Conservation (phyloP, 768 basidiomycete genomes). For the Mycena sanguinolenta region DNA sequence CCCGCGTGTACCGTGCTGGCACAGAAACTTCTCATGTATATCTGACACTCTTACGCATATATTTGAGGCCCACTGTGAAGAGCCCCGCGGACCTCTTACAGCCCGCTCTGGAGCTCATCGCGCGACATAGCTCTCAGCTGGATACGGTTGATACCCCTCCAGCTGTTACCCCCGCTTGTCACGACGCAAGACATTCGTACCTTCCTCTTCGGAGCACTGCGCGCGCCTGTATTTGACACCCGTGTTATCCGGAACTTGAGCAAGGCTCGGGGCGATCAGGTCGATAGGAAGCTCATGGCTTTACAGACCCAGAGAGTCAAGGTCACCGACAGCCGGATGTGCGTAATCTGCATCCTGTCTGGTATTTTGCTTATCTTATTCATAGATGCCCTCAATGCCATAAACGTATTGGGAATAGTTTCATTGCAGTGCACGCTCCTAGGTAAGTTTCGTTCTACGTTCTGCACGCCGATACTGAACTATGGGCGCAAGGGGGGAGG, state of each 20-base stretch:
- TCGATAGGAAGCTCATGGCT: constrained; percentile 78
- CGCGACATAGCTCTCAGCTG: constrained; percentile 84
- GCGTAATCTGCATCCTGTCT: constrained; percentile 48
- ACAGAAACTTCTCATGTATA: constrained; percentile 76
- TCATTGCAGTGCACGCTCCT: constrained; percentile 94
- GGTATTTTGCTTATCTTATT: constrained; percentile 21
- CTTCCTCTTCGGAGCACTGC: constrained; percentile 81
- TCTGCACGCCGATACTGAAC: neutral
- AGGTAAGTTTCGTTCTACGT: constrained; percentile 61
- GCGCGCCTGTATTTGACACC: constrained; percentile 77
- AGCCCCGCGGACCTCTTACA: constrained; percentile 69
- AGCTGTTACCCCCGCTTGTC: constrained; percentile 92
- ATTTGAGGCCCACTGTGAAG: constrained; percentile 79
- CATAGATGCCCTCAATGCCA: constrained; percentile 94
- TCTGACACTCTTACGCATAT: constrained; percentile 87
- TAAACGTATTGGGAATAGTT: constrained; percentile 92
- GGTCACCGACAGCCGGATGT: constrained; percentile 95
- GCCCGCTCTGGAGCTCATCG: constrained; percentile 91
- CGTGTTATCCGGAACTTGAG: constrained; percentile 77
- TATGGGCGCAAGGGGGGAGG: constrained; percentile 81
- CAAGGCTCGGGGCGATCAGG: constrained; percentile 83
- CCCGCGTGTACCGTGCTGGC: constrained; percentile 76
- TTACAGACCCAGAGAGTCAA: constrained; percentile 88
- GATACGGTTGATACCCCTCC: constrained; percentile 86
- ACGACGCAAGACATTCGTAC: constrained; percentile 82